A percentile compares a stretch with the other conserved stretches of the same genome.
Evolutionary conservation across 441 rosid genomes (phyloP).

Genomic region (Biscutella laevigata): DNA sequence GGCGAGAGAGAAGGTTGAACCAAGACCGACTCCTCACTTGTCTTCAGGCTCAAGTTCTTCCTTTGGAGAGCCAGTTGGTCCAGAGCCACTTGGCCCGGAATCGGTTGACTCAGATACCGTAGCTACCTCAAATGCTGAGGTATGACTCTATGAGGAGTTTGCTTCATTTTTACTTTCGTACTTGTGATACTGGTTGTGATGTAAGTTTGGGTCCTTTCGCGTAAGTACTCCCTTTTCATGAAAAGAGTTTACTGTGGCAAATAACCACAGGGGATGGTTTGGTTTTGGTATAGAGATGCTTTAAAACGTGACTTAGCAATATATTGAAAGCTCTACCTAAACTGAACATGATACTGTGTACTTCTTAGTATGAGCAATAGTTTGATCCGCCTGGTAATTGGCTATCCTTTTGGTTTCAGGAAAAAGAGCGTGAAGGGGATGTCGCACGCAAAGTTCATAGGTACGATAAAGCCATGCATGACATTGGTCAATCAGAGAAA

Average conservation of each 20-base stretch:
- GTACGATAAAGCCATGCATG: constrained; percentile 35
- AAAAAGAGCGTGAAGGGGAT: constrained; percentile 30
- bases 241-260: background rate
- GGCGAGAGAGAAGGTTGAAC: constrained; percentile 30
- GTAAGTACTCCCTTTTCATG: background rate
- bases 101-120: constrained; percentile 18
- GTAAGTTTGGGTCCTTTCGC: background rate
- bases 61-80: constrained; percentile 29
- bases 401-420: constrained; percentile 35
- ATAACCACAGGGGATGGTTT: background rate
- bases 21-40: constrained; percentile 19
- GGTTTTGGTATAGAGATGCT: background rate
- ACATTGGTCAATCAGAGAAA: constrained; percentile 34
- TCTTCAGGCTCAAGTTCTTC: constrained; percentile 33
- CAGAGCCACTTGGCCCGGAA: constrained; percentile 24
- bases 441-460: constrained; percentile 28
- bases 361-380: constrained; percentile 1
- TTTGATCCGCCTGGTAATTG: constrained; percentile 3
- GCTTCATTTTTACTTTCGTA: constrained; percentile 7
- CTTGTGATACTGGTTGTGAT: background rate
- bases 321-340: background rate
- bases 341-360: background rate
- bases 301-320: background rate
- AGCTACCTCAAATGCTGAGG: constrained; percentile 33
- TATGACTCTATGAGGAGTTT: constrained; percentile 34